Evolutionary conservation across 2,329 filamentous ascomycete genomes (phyloP), one percentile per base, ranked within the genome.

Genomic region (Neofusicoccum laricinum): DNA sequence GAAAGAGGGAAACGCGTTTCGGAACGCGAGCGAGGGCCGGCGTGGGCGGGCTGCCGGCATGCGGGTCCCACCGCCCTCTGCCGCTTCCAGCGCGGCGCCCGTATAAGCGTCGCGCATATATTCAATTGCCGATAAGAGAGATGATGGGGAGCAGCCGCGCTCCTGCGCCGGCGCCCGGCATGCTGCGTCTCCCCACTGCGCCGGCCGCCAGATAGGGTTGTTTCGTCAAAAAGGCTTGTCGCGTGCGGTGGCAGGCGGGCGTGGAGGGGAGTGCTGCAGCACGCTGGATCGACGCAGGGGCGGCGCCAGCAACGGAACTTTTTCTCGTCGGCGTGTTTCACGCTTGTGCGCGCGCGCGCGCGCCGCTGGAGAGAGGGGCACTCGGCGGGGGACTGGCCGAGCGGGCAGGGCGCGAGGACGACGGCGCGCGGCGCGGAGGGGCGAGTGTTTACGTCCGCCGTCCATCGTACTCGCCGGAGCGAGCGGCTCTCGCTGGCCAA

Each of bases 241-340:
- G 6, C 14, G 1, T 12, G 51, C 7, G 38, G 51, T 43, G 51
- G 53, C 50, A 32, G 36, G 19, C 14, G 21, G 38, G 34, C 36
- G 51, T 6, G 36, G 38, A 41, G 53, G 38, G 38, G 21, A 15
- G 50, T 15, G 50, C 50, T 55, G 50, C 17, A 41, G n/a, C 12
- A 15, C 32, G 38, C 53, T 58, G 53, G 53, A 58, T 58, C 53
- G 53, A 58, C 53, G 38, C 53, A 58, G 53, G 53, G 53, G 53
- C 38, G 15, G 19, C 14, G 53, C 38, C 40, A 58, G 53, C 38
- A 58, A 58, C 53, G 53, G 53, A 32, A 43, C n/a, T 14, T 34
- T 58, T 58, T 45, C 12, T 32, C 21, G 53, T 14, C 38, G 53
- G 38, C 21, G 53, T 19, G 53, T 58, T 58, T 58, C 53, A 58